Evolutionary conservation across 2,329 filamentous ascomycete species (phyloP).

Genomic region (Pseudogymnoascus sp.): DNA sequence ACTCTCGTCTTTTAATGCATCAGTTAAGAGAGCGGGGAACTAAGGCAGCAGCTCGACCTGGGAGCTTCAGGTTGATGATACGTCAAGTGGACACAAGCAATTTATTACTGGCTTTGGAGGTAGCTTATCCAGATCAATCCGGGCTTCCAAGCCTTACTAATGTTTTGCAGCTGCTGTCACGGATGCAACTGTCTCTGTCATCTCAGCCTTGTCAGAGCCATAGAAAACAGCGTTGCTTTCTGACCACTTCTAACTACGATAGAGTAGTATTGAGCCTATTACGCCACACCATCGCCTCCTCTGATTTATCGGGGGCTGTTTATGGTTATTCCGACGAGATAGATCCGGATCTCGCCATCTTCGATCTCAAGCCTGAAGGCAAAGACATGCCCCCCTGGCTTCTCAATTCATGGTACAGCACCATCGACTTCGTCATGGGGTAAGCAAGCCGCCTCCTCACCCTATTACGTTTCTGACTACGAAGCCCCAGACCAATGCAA

Average conservation of each 20-base stretch:
- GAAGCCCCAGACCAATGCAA: constrained; percentile 31
- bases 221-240: constrained; percentile 19
- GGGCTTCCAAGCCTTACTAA: not conserved
- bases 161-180: constrained; percentile 29
- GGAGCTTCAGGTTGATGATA: constrained; percentile 33
- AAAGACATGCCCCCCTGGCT: constrained; percentile 33
- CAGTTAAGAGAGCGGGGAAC: not conserved
- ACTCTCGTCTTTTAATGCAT: constrained; percentile 23
- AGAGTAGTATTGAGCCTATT: constrained; percentile 34
- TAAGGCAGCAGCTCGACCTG: constrained; percentile 25
- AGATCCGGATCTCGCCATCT: constrained; percentile 26
- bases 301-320: constrained; percentile 32
- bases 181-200: constrained; percentile 33
- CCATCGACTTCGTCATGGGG: constrained; percentile 42
- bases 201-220: constrained; percentile 27
- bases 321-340: constrained; percentile 34
- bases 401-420: constrained; percentile 42
- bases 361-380: constrained; percentile 33
- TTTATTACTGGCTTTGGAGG: constrained; percentile 33
- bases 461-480: not conserved
- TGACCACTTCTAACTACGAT: constrained; percentile 26
- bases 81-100: constrained; percentile 31
- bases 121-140: not conserved
- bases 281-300: constrained; percentile 34
- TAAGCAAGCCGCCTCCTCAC: not conserved